phyloP scores from a whole-genome alignment of 345 rosid species.

The Citrus maxima region DNA sequence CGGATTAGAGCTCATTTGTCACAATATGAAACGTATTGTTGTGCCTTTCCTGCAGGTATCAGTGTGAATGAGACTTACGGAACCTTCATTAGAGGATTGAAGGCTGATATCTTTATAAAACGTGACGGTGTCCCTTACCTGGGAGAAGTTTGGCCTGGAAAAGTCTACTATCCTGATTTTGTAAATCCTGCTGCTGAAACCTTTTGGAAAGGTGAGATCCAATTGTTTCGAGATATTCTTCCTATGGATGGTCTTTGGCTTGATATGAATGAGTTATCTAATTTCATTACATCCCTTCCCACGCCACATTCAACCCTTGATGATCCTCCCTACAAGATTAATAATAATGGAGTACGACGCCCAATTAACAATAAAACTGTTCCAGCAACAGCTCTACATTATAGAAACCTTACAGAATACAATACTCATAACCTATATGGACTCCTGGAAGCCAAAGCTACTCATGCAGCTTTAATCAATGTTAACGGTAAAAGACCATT shows the following conservation, averaged over 20 bases:
- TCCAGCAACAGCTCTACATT: background rate
- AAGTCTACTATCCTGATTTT: constrained; percentile 43
- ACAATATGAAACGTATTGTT: background rate
- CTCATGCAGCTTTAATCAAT: background rate
- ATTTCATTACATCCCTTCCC: constrained; percentile 31
- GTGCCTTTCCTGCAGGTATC: background rate
- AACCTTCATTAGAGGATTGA: constrained; percentile 1
- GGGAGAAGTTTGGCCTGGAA: constrained; percentile 18
- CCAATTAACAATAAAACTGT: background rate
- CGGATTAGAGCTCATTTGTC: background rate
- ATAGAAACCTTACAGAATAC: constrained; percentile 24
- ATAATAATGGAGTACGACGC: constrained; percentile 12
- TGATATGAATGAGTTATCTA: constrained; percentile 47
- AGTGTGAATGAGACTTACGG: background rate
- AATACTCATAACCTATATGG: constrained; percentile 48
- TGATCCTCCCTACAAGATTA: constrained; percentile 44
- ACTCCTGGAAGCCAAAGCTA: constrained; percentile 3
- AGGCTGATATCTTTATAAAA: constrained; percentile 5
- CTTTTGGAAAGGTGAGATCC: constrained; percentile 40
- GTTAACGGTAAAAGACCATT: background rate
- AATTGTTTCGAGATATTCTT: constrained; percentile 25
- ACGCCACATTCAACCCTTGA: constrained; percentile 31
- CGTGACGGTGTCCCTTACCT: background rate
- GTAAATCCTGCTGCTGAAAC: constrained; percentile 21
- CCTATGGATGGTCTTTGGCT: constrained; percentile 49